phyloP scores from a whole-genome alignment of 2,329 filamentous ascomycete genomes.

The Lecanicillium sp. region DNA sequence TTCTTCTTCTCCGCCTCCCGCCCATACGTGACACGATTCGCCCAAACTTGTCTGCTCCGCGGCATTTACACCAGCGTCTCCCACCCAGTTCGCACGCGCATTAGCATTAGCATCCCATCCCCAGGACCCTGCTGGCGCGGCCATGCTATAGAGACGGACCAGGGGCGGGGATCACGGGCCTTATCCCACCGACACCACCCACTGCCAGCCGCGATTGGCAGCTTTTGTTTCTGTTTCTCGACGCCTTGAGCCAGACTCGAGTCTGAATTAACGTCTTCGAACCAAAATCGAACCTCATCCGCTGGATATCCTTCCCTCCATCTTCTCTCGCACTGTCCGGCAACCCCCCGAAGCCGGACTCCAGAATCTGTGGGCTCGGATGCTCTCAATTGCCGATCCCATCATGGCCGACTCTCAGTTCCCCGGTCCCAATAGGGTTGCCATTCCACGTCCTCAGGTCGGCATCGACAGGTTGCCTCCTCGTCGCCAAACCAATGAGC shows the following conservation, averaged over 20 bases:
- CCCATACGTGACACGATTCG: too few relatives aligned
- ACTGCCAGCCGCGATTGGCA: neutral
- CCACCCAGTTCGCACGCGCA: too few relatives aligned
- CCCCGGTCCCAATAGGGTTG: conserved; percentile 39
- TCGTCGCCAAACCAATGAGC: conserved; percentile 65
- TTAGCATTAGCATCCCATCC: too few relatives aligned
- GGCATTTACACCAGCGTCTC: neutral
- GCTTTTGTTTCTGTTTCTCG: too few relatives aligned
- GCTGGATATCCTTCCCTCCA: too few relatives aligned
- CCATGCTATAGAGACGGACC: conserved; percentile 7
- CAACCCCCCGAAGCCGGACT: too few relatives aligned
- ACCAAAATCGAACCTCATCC: too few relatives aligned
- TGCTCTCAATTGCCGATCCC: conserved; percentile 8
- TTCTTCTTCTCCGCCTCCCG: too few relatives aligned
- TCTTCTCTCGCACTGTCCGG: too few relatives aligned
- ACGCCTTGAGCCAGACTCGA: too few relatives aligned
- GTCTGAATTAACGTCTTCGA: too few relatives aligned
- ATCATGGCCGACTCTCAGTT: conserved; percentile 26
- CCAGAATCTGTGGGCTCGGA: conserved; percentile 1
- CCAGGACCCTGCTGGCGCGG: neutral
- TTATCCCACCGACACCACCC: neutral
- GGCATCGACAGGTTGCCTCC: conserved; percentile 74
- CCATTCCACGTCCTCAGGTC: conserved; percentile 69
- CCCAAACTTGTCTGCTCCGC: neutral
- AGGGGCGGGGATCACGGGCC: conserved; percentile 1